Evolutionary conservation across 805 yeast genomes (phyloP), one percentile per base, ranked within the genome.

Genomic region (Yarrowia keelungensis): DNA sequence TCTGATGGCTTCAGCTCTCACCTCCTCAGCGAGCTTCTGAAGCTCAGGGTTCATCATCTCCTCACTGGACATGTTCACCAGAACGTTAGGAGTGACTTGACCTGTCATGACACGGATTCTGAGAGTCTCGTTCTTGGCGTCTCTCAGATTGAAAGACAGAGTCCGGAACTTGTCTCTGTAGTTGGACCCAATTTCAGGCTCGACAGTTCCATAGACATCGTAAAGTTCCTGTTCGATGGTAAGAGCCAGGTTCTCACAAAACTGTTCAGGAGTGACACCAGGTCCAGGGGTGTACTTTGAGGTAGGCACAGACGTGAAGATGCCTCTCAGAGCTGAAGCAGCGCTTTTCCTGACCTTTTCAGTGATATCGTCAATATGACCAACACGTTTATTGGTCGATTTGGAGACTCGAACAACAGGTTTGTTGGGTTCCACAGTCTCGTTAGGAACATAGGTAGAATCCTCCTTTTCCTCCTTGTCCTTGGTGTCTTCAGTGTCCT

Each of bases 31-130:
- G 69, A 88, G 84, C 72, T 84, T 82, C 72, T 85, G 88, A 71
- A 89, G 81, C 72, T 89, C 94, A 5, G 92, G 92, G 74, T 91
- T 92, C 71, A 86, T 80, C 80, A 93, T 84, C 72, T 93, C 94
- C 73, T 89, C 91, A 0, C 87, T 88, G 7, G 88, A 81, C 82
- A 90, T 81, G 42, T 80, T 81, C 2, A 88, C 92, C 54, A 92
- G 80, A 71, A 87, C 84, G 15, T 79, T 80, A 51, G 90, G 84
- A 0, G 86, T 79, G 36, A 91, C 78, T 22, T 82, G 80, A 39
- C 85, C 83, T 43, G 83, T 80, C 42, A 88, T 78, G 4, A 93
- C 83, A 69, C 88, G 86, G 36, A 80, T 79, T 72, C 91, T 84
- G 54, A 88, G 84, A 56, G 80, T 80, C 61, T 79, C 79, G 72